phyloP scores from a whole-genome alignment of 2,329 filamentous ascomycete species.

The Aureobasidium sp. region DNA sequence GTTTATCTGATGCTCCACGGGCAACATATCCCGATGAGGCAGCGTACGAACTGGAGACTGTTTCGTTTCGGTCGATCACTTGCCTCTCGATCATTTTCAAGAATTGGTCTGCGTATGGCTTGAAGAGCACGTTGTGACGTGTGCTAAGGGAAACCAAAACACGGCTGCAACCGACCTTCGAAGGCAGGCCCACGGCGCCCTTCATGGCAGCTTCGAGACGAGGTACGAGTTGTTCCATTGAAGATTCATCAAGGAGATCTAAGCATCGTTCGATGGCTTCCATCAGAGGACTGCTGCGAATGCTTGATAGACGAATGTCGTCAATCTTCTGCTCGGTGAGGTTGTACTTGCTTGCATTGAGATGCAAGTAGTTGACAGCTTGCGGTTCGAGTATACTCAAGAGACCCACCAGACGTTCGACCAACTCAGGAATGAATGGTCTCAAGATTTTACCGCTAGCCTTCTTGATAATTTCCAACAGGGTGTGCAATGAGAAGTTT shows the following conservation, averaged over 20 bases:
- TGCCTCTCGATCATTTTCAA: conserved; percentile 71
- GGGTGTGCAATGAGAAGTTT: conserved; percentile 66
- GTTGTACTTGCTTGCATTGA: conserved; percentile 76
- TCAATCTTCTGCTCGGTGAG: conserved; percentile 85
- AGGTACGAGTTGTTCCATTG: conserved; percentile 67
- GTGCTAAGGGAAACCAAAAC: conserved; percentile 80
- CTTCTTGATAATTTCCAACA: conserved; percentile 85
- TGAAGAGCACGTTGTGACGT: conserved; percentile 65
- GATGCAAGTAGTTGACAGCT: conserved; percentile 83
- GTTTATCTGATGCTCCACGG: conserved; percentile 51
- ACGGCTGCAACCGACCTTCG: conserved; percentile 83
- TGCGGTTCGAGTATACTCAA: conserved; percentile 85
- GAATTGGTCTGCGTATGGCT: conserved; percentile 65
- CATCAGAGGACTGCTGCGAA: conserved; percentile 80
- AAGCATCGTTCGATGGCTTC: conserved; percentile 87
- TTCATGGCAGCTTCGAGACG: conserved; percentile 73
- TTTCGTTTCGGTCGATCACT: conserved; percentile 85
- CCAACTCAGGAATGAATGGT: conserved; percentile 71
- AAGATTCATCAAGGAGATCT: conserved; percentile 67
- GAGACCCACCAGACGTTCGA: conserved; percentile 71
- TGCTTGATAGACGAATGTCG: conserved; percentile 70
- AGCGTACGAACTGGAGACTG: conserved; percentile 83
- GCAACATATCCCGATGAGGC: conserved; percentile 79
- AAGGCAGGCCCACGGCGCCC: conserved; percentile 79
- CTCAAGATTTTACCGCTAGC: conserved; percentile 66